These are phyloP conservation scores for Mrakia gelida DNA, from an alignment of 768 basidiomycete species.

Conservation along the genomic window DNA sequence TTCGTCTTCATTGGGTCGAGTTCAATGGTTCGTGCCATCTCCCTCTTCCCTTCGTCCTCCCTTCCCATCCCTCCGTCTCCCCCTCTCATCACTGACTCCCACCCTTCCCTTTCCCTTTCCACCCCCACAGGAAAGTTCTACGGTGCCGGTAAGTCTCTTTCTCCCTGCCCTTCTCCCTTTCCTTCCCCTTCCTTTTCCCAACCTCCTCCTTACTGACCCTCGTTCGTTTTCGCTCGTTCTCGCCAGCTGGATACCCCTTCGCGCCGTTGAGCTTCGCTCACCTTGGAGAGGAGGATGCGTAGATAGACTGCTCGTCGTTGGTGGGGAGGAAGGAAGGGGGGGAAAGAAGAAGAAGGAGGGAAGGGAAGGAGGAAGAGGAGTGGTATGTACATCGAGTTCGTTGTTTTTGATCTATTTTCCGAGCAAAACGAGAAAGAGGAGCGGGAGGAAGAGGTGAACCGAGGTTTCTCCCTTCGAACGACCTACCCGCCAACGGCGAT, in stretches of 20 bases:
- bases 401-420: no score
- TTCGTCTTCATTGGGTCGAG: slow-evolving; percentile 95
- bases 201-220: not conserved
- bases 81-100: not conserved
- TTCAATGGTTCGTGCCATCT: slow-evolving; percentile 94
- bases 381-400: no score
- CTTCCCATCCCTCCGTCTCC: not conserved
- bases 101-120: not conserved
- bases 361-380: no score
- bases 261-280: not conserved
- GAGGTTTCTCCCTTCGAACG: no score
- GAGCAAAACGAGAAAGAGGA: no score
- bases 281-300: not conserved
- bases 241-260: not conserved
- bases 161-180: not conserved
- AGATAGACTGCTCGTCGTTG: not conserved
- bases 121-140: not conserved
- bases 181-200: not conserved
- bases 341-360: no score
- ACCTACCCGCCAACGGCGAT: no score
- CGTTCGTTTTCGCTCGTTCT: not conserved
- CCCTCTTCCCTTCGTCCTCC: slow-evolving; percentile 48
- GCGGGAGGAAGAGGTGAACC: no score
- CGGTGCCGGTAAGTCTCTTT: not conserved
- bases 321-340: no score